These are phyloP conservation scores for Kodamaea jinghongensis DNA, from an alignment of 805 yeast species.

Conservation along the genomic window DNA sequence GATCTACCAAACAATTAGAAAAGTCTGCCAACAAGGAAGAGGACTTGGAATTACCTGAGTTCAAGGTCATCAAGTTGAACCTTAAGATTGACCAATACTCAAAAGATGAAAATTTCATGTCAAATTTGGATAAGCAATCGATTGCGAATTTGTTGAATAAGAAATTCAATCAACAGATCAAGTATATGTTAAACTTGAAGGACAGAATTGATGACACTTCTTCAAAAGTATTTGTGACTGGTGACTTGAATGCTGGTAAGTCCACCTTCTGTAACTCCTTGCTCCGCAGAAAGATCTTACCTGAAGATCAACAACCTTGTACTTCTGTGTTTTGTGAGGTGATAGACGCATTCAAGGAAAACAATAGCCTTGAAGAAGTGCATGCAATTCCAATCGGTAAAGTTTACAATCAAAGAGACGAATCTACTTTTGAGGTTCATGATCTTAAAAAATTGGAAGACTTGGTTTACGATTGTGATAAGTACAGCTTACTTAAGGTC, in stretches of 20 bases:
- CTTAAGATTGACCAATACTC: constrained; percentile 42
- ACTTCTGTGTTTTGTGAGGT: constrained; percentile 96
- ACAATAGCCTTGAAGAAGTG: constrained; percentile 78
- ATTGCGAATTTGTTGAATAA: constrained; percentile 67
- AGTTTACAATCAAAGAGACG: constrained; percentile 53
- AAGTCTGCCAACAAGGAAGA: constrained; percentile 15
- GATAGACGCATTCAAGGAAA: constrained; percentile 69
- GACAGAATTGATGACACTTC: constrained; percentile 88
- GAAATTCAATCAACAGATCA: constrained; percentile 60
- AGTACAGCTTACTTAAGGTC: constrained; percentile 69
- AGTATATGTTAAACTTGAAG: constrained; percentile 67
- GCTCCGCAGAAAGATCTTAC: constrained; percentile 70
- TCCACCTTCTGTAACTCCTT: constrained; percentile 93
- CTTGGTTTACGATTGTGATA: constrained; percentile 71
- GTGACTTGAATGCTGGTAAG: constrained; percentile 95
- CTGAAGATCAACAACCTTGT: constrained; percentile 97
- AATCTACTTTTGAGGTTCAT: constrained; percentile 59
- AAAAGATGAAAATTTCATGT: constrained; percentile 42
- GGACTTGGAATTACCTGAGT: constrained; percentile 32
- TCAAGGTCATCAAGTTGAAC: constrained; percentile 62
- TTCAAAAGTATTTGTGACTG: constrained; percentile 93
- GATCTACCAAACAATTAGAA: constrained; percentile 14
- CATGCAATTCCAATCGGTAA: constrained; percentile 76
- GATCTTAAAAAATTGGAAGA: constrained; percentile 57
- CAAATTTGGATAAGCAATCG: constrained; percentile 63